Conservation (phyloP, 148 eudicot species). For the Fallopia convolvulus region DNA sequence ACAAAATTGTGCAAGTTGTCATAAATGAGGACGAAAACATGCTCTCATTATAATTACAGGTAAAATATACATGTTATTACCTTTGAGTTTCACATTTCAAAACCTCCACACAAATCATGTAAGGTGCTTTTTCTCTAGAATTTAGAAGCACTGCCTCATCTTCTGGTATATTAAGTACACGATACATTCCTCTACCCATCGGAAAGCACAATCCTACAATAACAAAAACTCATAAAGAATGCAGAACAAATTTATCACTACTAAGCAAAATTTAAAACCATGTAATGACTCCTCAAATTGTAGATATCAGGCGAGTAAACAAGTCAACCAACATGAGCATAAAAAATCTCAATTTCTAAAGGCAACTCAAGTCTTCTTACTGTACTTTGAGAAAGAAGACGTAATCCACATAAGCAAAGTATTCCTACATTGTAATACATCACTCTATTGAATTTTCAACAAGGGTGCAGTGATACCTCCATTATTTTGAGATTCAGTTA, state of each 20-base stretch:
- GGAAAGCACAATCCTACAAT: constrained; percentile 84
- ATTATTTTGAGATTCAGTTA: constrained; percentile 65
- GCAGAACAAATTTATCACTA: background rate
- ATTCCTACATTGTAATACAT: background rate
- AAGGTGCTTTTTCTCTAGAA: constrained; percentile 97
- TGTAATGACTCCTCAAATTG: too few relatives aligned
- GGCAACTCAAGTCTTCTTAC: background rate
- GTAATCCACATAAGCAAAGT: background rate
- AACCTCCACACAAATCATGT: constrained; percentile 87
- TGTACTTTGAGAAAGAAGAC: background rate
- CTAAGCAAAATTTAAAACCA: background rate
- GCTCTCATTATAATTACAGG: background rate
- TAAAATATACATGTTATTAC: constrained; percentile 22
- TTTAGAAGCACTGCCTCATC: constrained; percentile 93
- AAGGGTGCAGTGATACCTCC: constrained; percentile 57
- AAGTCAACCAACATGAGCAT: background rate
- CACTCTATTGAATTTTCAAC: background rate
- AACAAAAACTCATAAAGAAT: constrained; percentile 1
- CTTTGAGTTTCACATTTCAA: constrained; percentile 76
- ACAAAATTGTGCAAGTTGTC: background rate
- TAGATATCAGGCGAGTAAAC: background rate
- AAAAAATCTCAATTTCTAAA: background rate
- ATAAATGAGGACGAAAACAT: background rate
- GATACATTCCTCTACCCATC: constrained; percentile 87
- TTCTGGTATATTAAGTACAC: constrained; percentile 90